Evolutionary conservation across 108 stramenopile species (phyloP).

Genomic region (Asterionellopsis glacialis): DNA sequence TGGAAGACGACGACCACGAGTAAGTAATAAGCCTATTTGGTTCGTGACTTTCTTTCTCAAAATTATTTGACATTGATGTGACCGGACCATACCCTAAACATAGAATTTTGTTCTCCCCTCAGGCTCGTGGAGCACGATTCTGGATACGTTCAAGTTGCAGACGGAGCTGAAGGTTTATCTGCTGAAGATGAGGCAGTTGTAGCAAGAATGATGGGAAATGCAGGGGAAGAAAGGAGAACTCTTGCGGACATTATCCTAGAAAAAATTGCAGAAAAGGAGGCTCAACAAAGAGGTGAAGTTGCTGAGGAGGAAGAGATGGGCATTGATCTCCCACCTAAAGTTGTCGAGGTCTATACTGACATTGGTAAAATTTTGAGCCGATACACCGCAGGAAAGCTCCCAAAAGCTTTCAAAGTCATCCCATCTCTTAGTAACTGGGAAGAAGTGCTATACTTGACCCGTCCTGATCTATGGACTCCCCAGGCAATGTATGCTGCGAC

Average conservation of each 20-base stretch:
- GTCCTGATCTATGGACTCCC: slow-evolving; percentile 95
- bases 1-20: slow-evolving; percentile 68
- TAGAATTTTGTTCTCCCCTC: slow-evolving; percentile 1
- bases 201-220: slow-evolving; percentile 66
- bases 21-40: too few relatives aligned
- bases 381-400: slow-evolving; percentile 96
- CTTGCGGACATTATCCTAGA: slow-evolving; percentile 98
- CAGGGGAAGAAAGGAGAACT: slow-evolving; percentile 48
- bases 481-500: slow-evolving; percentile 96
- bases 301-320: slow-evolving; percentile 24
- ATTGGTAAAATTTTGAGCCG: slow-evolving; percentile 91
- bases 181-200: slow-evolving; percentile 78
- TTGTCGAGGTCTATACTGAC: slow-evolving; percentile 93
- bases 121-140: slow-evolving; percentile 61
- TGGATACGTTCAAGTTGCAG: slow-evolving; percentile 64
- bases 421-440: slow-evolving; percentile 97
- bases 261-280: slow-evolving; percentile 96
- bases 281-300: slow-evolving; percentile 31
- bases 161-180: slow-evolving; percentile 55
- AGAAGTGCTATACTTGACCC: slow-evolving; percentile 94
- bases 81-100: background rate
- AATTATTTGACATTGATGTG: background rate
- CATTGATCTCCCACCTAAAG: slow-evolving; percentile 77
- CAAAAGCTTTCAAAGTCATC: slow-evolving; percentile 99
- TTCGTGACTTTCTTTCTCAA: background rate